Evolutionary conservation across 116 monocot genomes (phyloP).

Genomic region (Iris pallida): DNA sequence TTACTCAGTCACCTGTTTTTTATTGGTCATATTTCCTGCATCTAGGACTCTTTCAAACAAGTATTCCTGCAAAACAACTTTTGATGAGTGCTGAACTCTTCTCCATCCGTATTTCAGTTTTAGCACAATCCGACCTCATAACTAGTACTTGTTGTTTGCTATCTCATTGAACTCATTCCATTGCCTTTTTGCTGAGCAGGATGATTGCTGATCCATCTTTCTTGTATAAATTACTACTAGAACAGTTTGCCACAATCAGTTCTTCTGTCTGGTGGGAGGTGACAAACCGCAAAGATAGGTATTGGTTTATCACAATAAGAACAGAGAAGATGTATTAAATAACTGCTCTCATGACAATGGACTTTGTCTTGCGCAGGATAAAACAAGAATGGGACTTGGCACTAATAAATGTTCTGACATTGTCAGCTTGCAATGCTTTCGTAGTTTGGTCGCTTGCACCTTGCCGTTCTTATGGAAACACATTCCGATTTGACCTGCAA

Average conservation of each 20-base stretch:
- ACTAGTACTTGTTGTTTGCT: not conserved
- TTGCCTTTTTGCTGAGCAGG: slow-evolving; percentile 41
- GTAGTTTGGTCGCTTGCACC: slow-evolving; percentile 95
- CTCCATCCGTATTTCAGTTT: too few species aligned
- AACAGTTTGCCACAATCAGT: slow-evolving; percentile 64
- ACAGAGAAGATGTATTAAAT: not conserved
- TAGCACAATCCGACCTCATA: too few species aligned
- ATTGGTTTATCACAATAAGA: not conserved
- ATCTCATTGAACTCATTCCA: not conserved
- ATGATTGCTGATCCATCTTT: slow-evolving; percentile 96
- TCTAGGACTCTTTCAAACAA: too few species aligned
- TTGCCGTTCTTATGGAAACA: slow-evolving; percentile 93
- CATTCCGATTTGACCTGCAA: slow-evolving; percentile 85
- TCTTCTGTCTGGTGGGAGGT: slow-evolving; percentile 85
- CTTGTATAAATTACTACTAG: slow-evolving; percentile 73
- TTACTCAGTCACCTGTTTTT: too few species aligned
- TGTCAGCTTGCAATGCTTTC: slow-evolving; percentile 78
- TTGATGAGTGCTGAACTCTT: not conserved
- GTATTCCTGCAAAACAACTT: too few species aligned
- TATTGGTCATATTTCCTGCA: too few species aligned
- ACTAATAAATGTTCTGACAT: slow-evolving; percentile 76
- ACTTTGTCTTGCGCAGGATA: slow-evolving; percentile 48
- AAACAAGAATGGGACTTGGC: slow-evolving; percentile 97
- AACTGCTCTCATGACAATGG: not conserved
- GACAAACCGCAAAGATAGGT: slow-evolving; percentile 92